Evolutionary conservation across 768 basidiomycete genomes (phyloP).

Genomic region (Pleurotus eryngii): DNA sequence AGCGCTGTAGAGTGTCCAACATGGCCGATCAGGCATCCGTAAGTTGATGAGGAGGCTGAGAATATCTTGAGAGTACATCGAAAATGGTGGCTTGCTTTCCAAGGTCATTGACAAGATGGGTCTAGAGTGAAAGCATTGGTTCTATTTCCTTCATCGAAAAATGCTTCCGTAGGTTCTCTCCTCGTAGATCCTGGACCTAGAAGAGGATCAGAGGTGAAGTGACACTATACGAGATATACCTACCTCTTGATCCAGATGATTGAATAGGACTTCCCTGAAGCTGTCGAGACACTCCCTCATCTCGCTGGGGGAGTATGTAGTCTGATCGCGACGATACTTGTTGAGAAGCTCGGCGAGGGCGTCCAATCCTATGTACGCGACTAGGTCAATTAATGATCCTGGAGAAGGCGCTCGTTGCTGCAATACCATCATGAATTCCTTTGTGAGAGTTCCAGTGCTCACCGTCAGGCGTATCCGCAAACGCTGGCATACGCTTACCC

Average conservation of each 20-base stretch:
- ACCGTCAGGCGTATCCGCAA: constrained; percentile 35
- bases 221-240: neutral
- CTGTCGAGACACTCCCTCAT: constrained; percentile 48
- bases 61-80: too few relatives aligned
- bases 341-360: constrained; percentile 34
- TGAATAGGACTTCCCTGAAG: constrained; percentile 46
- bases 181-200: constrained; percentile 47
- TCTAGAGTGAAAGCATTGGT: neutral
- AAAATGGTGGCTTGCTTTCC: too few relatives aligned
- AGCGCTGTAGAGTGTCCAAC: too few relatives aligned
- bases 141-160: constrained; percentile 47
- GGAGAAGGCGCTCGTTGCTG: too few relatives aligned
- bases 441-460: constrained; percentile 48
- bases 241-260: constrained; percentile 55
- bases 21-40: too few relatives aligned
- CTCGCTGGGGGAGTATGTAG: constrained; percentile 46
- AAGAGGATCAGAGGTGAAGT: neutral
- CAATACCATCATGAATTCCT: constrained; percentile 49
- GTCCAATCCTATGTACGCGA: constrained; percentile 32
- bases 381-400: too few relatives aligned
- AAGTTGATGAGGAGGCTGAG: too few relatives aligned
- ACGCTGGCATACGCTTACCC: constrained; percentile 46
- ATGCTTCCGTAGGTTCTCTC: constrained; percentile 50
- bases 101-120: neutral
- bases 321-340: constrained; percentile 40